Evolutionary conservation across 208 protist species (phyloP).

Genomic region (Crithidia fasciculata): DNA sequence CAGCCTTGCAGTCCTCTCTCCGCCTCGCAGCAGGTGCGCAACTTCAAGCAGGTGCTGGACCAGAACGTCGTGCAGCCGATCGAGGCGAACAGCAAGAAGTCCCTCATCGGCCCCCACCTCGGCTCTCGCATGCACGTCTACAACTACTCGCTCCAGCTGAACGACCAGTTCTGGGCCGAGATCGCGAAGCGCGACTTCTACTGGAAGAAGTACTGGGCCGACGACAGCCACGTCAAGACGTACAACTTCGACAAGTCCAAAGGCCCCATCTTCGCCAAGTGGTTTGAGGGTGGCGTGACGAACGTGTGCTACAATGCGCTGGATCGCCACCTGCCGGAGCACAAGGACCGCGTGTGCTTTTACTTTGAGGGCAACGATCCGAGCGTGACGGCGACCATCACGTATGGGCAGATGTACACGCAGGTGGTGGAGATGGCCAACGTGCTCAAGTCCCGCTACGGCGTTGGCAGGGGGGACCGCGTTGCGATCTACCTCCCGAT

Average conservation of each 20-base stretch:
- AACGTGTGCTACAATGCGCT: slow-evolving; percentile 94
- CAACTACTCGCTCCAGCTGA: slow-evolving; percentile 61
- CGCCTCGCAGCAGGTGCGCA: slow-evolving; percentile 14
- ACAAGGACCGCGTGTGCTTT: slow-evolving; percentile 83
- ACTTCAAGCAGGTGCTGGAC: slow-evolving; percentile 15
- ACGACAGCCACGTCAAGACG: slow-evolving; percentile 57
- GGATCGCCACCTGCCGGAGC: slow-evolving; percentile 77
- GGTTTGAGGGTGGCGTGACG: slow-evolving; percentile 83
- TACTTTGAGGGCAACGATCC: slow-evolving; percentile 90
- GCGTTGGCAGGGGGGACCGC: slow-evolving; percentile 91
- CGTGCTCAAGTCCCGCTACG: slow-evolving; percentile 84
- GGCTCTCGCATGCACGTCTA: slow-evolving; percentile 70
- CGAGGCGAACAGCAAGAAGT: slow-evolving; percentile 31
- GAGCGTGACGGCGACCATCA: slow-evolving; percentile 51
- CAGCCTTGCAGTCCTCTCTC: slow-evolving; percentile 9
- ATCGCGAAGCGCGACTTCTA: slow-evolving; percentile 72
- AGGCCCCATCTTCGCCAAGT: slow-evolving; percentile 68
- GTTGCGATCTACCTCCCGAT: slow-evolving; percentile 98
- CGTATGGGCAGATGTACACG: slow-evolving; percentile 87
- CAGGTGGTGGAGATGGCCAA: slow-evolving; percentile 91
- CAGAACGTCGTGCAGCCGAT: background rate
- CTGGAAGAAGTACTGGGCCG: slow-evolving; percentile 68
- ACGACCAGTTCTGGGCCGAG: slow-evolving; percentile 67
- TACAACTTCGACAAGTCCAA: slow-evolving; percentile 85
- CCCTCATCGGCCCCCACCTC: slow-evolving; percentile 46